phyloP scores from a whole-genome alignment of 2,329 filamentous ascomycete species.

The Fusarium pilosicola region DNA sequence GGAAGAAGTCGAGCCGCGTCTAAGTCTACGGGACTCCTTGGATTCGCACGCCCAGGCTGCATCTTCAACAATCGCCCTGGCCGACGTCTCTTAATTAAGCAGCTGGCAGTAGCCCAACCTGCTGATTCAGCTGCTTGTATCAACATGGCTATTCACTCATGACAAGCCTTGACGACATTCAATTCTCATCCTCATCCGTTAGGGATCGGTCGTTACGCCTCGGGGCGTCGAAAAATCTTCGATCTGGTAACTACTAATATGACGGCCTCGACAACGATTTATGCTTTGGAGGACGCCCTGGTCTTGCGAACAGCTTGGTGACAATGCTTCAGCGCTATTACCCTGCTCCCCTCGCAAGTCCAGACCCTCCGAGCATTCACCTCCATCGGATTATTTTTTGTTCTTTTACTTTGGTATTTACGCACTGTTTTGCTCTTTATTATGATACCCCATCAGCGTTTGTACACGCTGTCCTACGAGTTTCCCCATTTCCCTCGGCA shows the following conservation, averaged over 20 bases:
- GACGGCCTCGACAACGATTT: conserved; percentile 53
- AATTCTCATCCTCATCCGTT: conserved; percentile 18
- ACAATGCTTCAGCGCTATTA: conserved; percentile 68
- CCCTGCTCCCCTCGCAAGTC: background rate
- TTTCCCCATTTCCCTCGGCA: conserved; percentile 54
- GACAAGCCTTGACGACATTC: conserved; percentile 22
- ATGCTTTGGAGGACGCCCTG: conserved; percentile 47
- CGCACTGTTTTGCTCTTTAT: conserved; percentile 41
- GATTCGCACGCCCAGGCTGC: conserved; percentile 16
- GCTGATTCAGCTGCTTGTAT: conserved; percentile 37
- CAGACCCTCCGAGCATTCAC: conserved; percentile 7
- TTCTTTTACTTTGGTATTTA: conserved; percentile 29
- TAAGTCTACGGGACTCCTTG: conserved; percentile 19
- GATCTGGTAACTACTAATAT: background rate
- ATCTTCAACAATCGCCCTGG: conserved; percentile 47
- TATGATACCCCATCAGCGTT: conserved; percentile 59
- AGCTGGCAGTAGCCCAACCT: conserved; percentile 52
- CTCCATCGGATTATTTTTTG: conserved; percentile 17
- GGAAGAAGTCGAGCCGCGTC: conserved; percentile 46
- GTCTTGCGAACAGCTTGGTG: conserved; percentile 43
- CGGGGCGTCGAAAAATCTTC: background rate
- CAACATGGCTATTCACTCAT: conserved; percentile 4
- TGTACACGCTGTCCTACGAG: conserved; percentile 58
- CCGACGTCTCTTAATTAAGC: conserved; percentile 10
- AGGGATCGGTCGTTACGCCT: background rate